Evolutionary conservation across 305 asterid species (phyloP), one percentile per base, ranked within the genome.

Genomic region (Solanum chacoense): DNA sequence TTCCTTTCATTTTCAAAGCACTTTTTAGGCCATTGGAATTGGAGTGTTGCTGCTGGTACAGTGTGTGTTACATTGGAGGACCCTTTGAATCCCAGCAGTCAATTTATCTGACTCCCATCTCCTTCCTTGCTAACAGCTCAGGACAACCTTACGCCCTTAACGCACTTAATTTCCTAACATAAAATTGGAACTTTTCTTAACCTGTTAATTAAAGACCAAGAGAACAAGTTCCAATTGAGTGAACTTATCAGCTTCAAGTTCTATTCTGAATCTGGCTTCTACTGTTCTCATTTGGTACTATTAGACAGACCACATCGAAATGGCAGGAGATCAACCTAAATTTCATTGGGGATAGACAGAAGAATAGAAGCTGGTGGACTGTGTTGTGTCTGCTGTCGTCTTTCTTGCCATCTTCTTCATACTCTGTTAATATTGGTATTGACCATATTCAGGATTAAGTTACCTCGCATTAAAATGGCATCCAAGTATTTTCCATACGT

Each of bases 391-490:
- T 50, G 73, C 36, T 45, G 40, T 31, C 9, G 24, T 45, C 89
- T 16, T 71, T 71, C 13, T 28, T 38, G 40, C 69, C 50, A 73
- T 32, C 73, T 11, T 74, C 16, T 18, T 74, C 69, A 11, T 12
- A 75, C 32, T 86, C 14, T 75, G 37, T 74, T 80, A 28, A 79
- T 88, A 69, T 26, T 80, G 75, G 36, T 80, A 78, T 88, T 80
- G 42, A 88, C 84, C 31, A 35, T 88, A 88, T 88, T 88, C 73
- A 80, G 59, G 73, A 74, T 45, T 9, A 13, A 80, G 74, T 85
- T 77, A 29, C 71, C 89, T 22, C 22, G 10, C 80, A 77, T 87
- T 40, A 16, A 77, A 59, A 36, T 87, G 86, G 24, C 73, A 18
- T 87, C 38, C 50, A 87, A 13, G 72, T 35, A 31, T 81, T 81